These are phyloP conservation scores for Dryas octopetala DNA, from an alignment of 306 rosid species.

Conservation along the genomic window DNA sequence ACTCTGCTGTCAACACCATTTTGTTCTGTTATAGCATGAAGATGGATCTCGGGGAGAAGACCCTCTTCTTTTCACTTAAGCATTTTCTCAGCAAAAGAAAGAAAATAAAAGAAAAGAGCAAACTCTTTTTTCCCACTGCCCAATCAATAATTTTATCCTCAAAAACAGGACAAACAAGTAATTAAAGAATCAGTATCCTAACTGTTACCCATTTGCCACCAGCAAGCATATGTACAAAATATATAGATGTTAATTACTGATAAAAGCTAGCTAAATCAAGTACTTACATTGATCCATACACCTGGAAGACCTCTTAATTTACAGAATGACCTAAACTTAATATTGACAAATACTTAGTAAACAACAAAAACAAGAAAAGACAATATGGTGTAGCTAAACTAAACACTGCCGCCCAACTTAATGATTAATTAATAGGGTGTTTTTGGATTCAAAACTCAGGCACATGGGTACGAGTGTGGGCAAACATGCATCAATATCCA, in stretches of 20 bases:
- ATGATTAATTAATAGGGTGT: background rate
- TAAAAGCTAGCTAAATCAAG: background rate
- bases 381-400: background rate
- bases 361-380: background rate
- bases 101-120: background rate
- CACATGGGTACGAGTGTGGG: constrained; percentile 20
- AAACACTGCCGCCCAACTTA: background rate
- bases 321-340: background rate
- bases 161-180: background rate
- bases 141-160: constrained; percentile 3
- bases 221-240: too few relatives aligned
- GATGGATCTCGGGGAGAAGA: too few relatives aligned
- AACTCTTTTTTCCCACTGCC: background rate
- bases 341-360: background rate
- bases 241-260: background rate
- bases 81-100: too few relatives aligned
- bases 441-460: constrained; percentile 4
- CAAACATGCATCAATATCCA: constrained; percentile 13
- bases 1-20: too few relatives aligned
- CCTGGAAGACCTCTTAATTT: background rate
- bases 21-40: too few relatives aligned
- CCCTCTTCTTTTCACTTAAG: too few relatives aligned
- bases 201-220: background rate
- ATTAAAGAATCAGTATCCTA: background rate
- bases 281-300: background rate